phyloP scores from a whole-genome alignment of 768 basidiomycete genomes.

The Russula ochroleuca region DNA sequence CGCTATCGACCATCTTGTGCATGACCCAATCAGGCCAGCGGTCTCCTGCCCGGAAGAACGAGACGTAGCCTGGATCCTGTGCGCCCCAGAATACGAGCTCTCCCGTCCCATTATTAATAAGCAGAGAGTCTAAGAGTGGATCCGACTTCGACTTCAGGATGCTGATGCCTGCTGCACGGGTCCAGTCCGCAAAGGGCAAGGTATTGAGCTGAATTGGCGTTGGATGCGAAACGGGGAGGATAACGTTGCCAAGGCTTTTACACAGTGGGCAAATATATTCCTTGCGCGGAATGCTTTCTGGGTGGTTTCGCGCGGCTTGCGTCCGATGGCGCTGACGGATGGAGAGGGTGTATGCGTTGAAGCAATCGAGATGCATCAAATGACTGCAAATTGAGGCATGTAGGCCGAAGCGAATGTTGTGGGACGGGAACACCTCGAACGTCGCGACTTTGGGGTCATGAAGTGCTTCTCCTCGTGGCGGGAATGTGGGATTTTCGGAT shows the following conservation, averaged over 20 bases:
- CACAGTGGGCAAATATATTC: constrained; percentile 97
- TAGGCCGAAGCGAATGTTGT: constrained; percentile 78
- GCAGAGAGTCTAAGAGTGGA: constrained; percentile 61
- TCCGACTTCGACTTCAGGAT: constrained; percentile 83
- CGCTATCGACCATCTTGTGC: constrained; percentile 81
- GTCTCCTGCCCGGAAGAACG: constrained; percentile 49
- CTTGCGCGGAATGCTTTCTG: constrained; percentile 87
- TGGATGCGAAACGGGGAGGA: constrained; percentile 72
- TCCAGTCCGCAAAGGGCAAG: constrained; percentile 81
- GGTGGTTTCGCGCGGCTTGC: constrained; percentile 89
- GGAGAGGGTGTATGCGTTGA: constrained; percentile 82
- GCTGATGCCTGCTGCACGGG: constrained; percentile 82
- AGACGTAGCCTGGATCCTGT: constrained; percentile 67
- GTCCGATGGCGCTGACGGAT: constrained; percentile 82
- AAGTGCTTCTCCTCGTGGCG: constrained; percentile 48
- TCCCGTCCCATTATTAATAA: constrained; percentile 75
- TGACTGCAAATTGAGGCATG: constrained; percentile 89
- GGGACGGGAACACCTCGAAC: constrained; percentile 70
- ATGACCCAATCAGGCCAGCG: constrained; percentile 52
- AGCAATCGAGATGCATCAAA: constrained; percentile 95
- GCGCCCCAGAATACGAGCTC: constrained; percentile 89
- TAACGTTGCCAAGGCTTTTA: constrained; percentile 92
- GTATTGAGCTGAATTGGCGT: constrained; percentile 47
- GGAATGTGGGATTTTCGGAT: constrained; percentile 41
- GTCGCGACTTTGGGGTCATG: constrained; percentile 47